A percentile compares a stretch with the other conserved stretches of the same genome.
phyloP scores from a whole-genome alignment of 2,329 filamentous ascomycete species.

The Tolypocladium album region DNA sequence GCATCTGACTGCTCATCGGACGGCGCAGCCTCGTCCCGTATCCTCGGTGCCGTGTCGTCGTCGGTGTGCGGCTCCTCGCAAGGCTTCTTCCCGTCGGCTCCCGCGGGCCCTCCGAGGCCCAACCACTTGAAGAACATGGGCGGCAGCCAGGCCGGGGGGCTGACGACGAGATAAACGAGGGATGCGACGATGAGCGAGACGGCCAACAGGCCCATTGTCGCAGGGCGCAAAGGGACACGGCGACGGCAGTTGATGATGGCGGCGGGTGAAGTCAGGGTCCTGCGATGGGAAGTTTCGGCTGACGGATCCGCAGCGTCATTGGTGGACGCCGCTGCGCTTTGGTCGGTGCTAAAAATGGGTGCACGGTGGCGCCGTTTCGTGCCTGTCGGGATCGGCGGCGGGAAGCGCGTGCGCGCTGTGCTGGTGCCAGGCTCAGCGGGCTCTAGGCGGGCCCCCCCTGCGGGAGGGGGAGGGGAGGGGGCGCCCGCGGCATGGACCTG shows the following conservation, averaged over 20 bases:
- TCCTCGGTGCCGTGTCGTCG: conserved; percentile 1
- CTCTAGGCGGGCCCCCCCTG: no score
- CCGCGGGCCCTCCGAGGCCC: conserved; percentile 1
- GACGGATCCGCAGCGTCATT: not conserved
- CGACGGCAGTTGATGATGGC: not conserved
- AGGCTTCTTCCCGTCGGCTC: conserved; percentile 2
- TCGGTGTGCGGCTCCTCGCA: not conserved
- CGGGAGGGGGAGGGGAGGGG: not conserved
- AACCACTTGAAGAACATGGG: conserved; percentile 15
- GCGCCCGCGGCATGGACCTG: not conserved
- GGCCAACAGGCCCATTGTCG: conserved; percentile 31
- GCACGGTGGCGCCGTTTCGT: not conserved
- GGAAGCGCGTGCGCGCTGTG: not conserved
- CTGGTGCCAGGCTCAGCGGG: not conserved
- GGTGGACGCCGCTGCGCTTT: not conserved
- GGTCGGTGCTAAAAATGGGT: not conserved
- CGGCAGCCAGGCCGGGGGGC: conserved; percentile 37
- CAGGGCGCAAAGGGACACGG: not conserved
- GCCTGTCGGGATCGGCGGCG: not conserved
- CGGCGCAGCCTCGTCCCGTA: not conserved
- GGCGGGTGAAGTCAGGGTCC: not conserved
- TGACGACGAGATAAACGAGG: conserved; percentile 44
- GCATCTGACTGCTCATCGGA: not conserved
- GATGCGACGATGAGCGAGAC: conserved; percentile 53
- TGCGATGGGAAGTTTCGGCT: not conserved